A percentile compares a stretch with the other conserved stretches of the same genome.
These are phyloP conservation scores for Salix viminalis DNA, from an alignment of 345 rosid genomes.

Conservation along the genomic window DNA sequence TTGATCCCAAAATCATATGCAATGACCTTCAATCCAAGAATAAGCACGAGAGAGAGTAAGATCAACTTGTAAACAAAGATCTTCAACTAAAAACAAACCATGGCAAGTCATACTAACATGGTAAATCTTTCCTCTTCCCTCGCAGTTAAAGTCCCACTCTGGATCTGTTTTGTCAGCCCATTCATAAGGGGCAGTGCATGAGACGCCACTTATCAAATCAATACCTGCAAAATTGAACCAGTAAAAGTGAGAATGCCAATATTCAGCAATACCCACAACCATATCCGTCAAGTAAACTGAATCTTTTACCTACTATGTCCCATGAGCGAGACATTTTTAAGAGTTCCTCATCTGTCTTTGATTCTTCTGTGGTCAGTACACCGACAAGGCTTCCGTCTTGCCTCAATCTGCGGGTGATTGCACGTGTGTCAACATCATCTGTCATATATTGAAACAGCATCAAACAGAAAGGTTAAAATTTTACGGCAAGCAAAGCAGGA, in stretches of 20 bases:
- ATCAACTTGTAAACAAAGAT: conserved; percentile 11
- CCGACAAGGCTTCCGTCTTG: conserved; percentile 98
- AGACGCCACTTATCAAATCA: conserved; percentile 82
- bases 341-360: conserved; percentile 75
- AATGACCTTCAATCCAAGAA: conserved; percentile 49
- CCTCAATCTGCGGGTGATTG: conserved; percentile 88
- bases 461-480: conserved; percentile 1
- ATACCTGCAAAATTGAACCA: conserved; percentile 46
- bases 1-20: conserved; percentile 96
- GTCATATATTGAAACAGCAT: conserved; percentile 11
- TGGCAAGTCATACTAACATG: conserved; percentile 43
- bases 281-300: neutral
- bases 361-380: conserved; percentile 76
- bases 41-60: conserved; percentile 4
- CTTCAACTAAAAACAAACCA: neutral
- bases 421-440: conserved; percentile 97
- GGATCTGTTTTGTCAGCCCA: conserved; percentile 67
- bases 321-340: conserved; percentile 75
- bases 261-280: neutral
- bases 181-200: conserved; percentile 71
- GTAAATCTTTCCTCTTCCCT: conserved; percentile 39
- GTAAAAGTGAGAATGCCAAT: neutral
- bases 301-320: conserved; percentile 72
- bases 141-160: conserved; percentile 74
- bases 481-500: neutral